Evolutionary conservation across 2,329 filamentous ascomycete species (phyloP), one percentile per base, ranked within the genome.

Genomic region (Biscogniauxia sp.): DNA sequence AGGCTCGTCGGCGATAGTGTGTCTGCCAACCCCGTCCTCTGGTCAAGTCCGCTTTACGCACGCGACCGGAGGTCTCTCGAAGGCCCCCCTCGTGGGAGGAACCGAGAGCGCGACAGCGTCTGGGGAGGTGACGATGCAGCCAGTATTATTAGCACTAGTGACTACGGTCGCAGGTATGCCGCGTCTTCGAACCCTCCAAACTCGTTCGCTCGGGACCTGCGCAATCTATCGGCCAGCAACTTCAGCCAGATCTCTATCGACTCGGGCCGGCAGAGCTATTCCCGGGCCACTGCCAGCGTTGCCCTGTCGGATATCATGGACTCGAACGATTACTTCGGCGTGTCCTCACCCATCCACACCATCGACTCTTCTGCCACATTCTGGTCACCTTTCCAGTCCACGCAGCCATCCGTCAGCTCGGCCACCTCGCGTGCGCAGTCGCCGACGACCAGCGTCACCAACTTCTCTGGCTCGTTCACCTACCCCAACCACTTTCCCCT

Each of bases 21-120:
- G 63, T 82, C 90, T 62, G 91, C 96, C 45, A 91, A 91, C 0
- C 93, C 94, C 0, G 91, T 96, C 0, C 79, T 98, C 1, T 97
- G 93, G 93, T 93, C 93, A 0, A 97, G 93, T 70, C 90, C 96
- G 60, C 81, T 99, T 0, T 98, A 92, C 72, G 85, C 88, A 61
- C 85, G 90, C 20, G 93, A 97, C 69, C 88, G 90, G 63, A 81
- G 84, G 51, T 77, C 83, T 57, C 84, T 87, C 58, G 85, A 86
- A 55, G 76, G 78, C 2, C 66, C 65, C 49, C 72, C 66, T n/a
- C 57, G 70, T 13, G 68, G 69, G 20, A 63, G 72, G 11, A 67
- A 74, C 0, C 76, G 79, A 25, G 82, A 84, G 45, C 76, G 78
- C 41, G 79, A 84, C 28, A 77, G 78, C 32, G 74, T 76, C 0